phyloP scores from a whole-genome alignment of 2,329 filamentous ascomycete species.

The Colletotrichum nymphaeae region DNA sequence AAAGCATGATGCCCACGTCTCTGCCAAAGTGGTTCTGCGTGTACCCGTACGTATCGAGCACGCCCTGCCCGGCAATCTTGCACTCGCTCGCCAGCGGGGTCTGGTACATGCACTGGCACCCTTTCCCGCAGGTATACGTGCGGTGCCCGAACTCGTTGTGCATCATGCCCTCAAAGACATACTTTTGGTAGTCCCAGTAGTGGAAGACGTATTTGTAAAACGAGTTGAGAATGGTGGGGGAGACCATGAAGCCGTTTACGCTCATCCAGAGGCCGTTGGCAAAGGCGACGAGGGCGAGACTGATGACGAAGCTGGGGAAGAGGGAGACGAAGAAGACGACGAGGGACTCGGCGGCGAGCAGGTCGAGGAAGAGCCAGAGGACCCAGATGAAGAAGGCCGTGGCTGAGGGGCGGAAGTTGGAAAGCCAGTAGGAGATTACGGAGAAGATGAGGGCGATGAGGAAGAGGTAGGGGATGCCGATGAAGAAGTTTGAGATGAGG shows the following conservation, averaged over 20 bases:
- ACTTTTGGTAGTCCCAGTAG: slow-evolving; percentile 88
- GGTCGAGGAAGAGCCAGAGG: slow-evolving; percentile 87
- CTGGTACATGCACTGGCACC: slow-evolving; percentile 78
- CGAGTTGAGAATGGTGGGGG: slow-evolving; percentile 76
- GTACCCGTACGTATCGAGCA: slow-evolving; percentile 79
- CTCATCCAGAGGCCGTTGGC: slow-evolving; percentile 93
- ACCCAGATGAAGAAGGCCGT: slow-evolving; percentile 80
- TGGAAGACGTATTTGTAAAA: slow-evolving; percentile 92
- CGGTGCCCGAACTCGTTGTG: slow-evolving; percentile 82
- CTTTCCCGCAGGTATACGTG: slow-evolving; percentile 68
- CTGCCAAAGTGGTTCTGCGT: slow-evolving; percentile 69
- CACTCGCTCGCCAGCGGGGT: slow-evolving; percentile 73
- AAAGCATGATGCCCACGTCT: slow-evolving; percentile 82
- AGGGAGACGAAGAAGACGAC: slow-evolving; percentile 81
- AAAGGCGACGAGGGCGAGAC: slow-evolving; percentile 83
- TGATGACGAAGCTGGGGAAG: slow-evolving; percentile 83
- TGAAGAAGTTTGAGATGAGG: slow-evolving; percentile 82
- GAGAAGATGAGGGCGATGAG: slow-evolving; percentile 82
- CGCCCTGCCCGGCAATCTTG: slow-evolving; percentile 75
- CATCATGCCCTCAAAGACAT: slow-evolving; percentile 95
- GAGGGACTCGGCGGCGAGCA: slow-evolving; percentile 83
- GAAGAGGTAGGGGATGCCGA: slow-evolving; percentile 85
- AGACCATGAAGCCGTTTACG: slow-evolving; percentile 85
- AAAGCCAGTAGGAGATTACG: slow-evolving; percentile 81
- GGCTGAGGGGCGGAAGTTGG: slow-evolving; percentile 76